These are phyloP conservation scores for Chaetoceros muelleri DNA, from an alignment of 108 stramenopile genomes.

Conservation along the genomic window DNA sequence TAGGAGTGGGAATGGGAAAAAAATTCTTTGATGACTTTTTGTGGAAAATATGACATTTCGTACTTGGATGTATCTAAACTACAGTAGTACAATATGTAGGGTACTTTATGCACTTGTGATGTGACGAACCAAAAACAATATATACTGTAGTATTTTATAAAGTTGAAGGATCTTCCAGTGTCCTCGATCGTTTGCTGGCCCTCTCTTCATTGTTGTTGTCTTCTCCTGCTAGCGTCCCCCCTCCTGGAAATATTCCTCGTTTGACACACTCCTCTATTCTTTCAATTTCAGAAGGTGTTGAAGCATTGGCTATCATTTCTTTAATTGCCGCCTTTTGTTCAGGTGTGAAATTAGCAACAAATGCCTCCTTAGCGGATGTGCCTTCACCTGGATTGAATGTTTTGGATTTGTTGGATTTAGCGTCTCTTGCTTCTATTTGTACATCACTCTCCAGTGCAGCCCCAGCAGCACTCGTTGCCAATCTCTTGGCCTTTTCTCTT, in stretches of 20 bases:
- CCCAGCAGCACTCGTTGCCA: slow-evolving; percentile 69
- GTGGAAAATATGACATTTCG: no score
- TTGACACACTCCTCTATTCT: slow-evolving; percentile 66
- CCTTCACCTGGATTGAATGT: slow-evolving; percentile 81
- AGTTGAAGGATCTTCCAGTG: no score
- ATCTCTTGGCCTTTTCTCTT: slow-evolving; percentile 59
- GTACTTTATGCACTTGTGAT: no score
- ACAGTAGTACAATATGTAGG: no score
- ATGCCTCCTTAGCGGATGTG: slow-evolving; percentile 51
- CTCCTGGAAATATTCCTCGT: slow-evolving; percentile 59
- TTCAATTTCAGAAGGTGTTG: slow-evolving; percentile 63
- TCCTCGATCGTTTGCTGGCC: no score
- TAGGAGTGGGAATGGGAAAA: slow-evolving; percentile 82
- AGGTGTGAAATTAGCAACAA: slow-evolving; percentile 50
- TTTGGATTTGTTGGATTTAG: slow-evolving; percentile 24
- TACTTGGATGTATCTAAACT: no score
- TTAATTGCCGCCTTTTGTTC: slow-evolving; percentile 72
- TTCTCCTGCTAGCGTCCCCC: no score
- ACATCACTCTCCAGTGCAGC: slow-evolving; percentile 77
- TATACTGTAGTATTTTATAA: no score
- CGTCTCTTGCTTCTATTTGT: slow-evolving; percentile 39
- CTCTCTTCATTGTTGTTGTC: no score
- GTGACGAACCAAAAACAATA: no score
- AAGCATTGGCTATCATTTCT: slow-evolving; percentile 65
- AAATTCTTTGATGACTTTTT: slow-evolving; percentile 68